Evolutionary conservation across 2,329 filamentous ascomycete species (phyloP).

Genomic region (Cladophialophora exuberans): DNA sequence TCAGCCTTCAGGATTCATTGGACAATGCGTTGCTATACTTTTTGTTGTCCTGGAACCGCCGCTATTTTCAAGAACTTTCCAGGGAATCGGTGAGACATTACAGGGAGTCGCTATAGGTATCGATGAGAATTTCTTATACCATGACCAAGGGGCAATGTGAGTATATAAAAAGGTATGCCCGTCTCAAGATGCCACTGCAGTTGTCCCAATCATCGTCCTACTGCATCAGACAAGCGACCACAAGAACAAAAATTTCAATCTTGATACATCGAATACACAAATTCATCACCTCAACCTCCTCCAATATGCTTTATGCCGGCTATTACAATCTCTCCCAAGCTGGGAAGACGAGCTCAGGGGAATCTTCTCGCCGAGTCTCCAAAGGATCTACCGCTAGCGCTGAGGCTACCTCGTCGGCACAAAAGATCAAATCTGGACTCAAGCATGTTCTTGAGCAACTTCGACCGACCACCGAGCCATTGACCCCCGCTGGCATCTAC

Average conservation of each 20-base stretch:
- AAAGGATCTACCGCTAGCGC: conserved; percentile 16
- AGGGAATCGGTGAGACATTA: background rate
- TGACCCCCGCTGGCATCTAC: conserved; percentile 28
- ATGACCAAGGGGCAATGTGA: background rate
- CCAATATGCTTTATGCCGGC: conserved; percentile 30
- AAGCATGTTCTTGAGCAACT: conserved; percentile 28
- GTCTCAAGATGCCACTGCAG: too few species aligned
- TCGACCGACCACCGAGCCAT: conserved; percentile 23
- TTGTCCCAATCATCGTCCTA: too few species aligned
- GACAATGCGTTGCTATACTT: conserved; percentile 2
- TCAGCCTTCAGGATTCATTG: conserved; percentile 23
- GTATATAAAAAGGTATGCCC: conserved; percentile 24
- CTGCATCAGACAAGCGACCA: background rate
- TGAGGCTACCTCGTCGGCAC: conserved; percentile 15
- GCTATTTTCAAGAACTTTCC: background rate
- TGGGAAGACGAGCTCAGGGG: conserved; percentile 15
- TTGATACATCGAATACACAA: background rate
- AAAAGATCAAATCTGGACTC: conserved; percentile 24
- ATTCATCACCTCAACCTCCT: background rate
- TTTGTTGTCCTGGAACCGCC: conserved; percentile 11
- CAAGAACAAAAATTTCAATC: background rate
- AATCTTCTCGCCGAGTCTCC: conserved; percentile 23
- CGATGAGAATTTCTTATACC: conserved; percentile 9
- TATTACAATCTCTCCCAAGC: conserved; percentile 30
- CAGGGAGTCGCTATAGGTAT: background rate